Evolutionary conservation across 306 rosid genomes (phyloP), one percentile per base, ranked within the genome.

Genomic region (Prunus mume): DNA sequence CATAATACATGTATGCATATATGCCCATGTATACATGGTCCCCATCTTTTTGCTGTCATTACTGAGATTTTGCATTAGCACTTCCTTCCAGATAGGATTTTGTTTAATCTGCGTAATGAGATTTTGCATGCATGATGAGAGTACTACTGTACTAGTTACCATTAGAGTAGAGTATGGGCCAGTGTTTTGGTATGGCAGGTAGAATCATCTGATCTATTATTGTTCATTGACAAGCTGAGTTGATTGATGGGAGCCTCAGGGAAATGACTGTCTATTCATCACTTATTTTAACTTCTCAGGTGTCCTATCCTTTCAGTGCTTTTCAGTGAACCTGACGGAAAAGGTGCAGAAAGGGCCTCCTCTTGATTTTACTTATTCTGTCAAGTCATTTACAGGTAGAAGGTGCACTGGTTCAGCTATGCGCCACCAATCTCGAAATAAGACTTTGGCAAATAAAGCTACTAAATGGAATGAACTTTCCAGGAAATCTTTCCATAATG

Each of bases 341-440:
- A 84, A 76, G 78, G 82, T 80, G 65, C 69, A 76, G 9, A 82
- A 82, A 68, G 85, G 86, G 24, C 72, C 76, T 73, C 78, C 63
- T 11, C 79, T 76, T 69, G 84, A 79, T 75, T 82, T 71, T 71
- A 83, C 74, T 75, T 82, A 74, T 79, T 60, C 91, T 25, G 80
- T 76, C 30, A 80, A 83, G 67, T 79, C 92, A 60, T 77, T 69
- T 69, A 30, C 78, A 27, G 73, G 72, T 71, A 88, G 83, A 84
- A 82, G 81, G 62, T 51, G 70, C 73, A 55, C 72, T 43, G 81
- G 77, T 68, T 83, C 90, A 25, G 83, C 84, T 63, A 82, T 72
- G 76, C 86, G 13, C 52, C 88, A 76, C 51, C 85, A 88, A 55
- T 81, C 90, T 72, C 91, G 63, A 86, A 86, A 88, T 64, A 91